A percentile compares a stretch with the other conserved stretches of the same genome.
phyloP scores from a whole-genome alignment of 202 grass and related monocot species.

The Miscanthus sacchariflorus region DNA sequence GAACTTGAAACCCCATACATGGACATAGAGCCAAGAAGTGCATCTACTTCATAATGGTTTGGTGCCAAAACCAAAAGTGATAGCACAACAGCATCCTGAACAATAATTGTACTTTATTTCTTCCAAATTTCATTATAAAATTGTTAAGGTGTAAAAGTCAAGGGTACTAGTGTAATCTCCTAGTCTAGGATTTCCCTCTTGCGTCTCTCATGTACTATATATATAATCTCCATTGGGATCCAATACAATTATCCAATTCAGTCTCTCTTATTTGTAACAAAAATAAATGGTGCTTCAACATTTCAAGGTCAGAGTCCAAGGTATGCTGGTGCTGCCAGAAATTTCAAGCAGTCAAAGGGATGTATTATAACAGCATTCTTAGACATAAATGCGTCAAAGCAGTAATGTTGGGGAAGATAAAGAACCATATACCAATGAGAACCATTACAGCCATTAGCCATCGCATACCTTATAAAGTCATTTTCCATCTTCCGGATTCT shows the following conservation, averaged over 20 bases:
- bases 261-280: not conserved
- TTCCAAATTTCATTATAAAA: not conserved
- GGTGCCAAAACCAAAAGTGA: not conserved
- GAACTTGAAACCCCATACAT: not conserved
- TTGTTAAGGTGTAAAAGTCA: not conserved
- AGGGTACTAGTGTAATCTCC: not conserved
- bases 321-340: not conserved
- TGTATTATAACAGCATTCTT: not conserved
- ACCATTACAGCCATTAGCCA: not conserved
- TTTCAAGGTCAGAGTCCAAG: not conserved
- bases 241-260: not conserved
- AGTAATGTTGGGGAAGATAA: conserved; percentile 17
- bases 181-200: not conserved
- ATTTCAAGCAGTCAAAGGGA: not conserved
- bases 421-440: conserved; percentile 12
- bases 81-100: not conserved
- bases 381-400: conserved; percentile 39
- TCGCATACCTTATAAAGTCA: conserved; percentile 76
- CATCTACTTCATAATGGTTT: conserved; percentile 2
- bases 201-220: not conserved
- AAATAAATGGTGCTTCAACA: not conserved
- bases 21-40: not conserved
- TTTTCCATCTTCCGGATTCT: conserved; percentile 81
- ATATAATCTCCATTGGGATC: not conserved
- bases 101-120: not conserved